Evolutionary conservation across 768 basidiomycete species (phyloP).

Genomic region (Amanita brunnescens): DNA sequence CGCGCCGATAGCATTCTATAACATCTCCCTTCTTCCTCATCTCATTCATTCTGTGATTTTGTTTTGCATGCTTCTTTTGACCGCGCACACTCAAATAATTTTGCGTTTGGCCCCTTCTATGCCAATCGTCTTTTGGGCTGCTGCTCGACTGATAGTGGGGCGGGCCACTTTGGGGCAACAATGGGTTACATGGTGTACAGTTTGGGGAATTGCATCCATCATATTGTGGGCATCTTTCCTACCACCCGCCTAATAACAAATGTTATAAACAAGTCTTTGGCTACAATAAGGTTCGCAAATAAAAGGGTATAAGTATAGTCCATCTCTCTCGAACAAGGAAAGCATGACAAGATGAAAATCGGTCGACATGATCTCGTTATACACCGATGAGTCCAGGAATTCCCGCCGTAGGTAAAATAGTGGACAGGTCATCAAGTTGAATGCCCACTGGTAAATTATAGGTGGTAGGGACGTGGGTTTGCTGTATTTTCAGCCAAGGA

Average conservation of each 20-base stretch:
- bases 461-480: conserved; percentile 41
- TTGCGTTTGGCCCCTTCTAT: conserved; percentile 69
- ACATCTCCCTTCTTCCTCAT: conserved; percentile 48
- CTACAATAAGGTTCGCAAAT: background rate
- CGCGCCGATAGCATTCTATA: conserved; percentile 6
- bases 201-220: conserved; percentile 66
- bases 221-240: conserved; percentile 81
- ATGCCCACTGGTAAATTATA: conserved; percentile 25
- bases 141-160: conserved; percentile 54
- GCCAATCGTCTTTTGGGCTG: conserved; percentile 82
- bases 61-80: conserved; percentile 58
- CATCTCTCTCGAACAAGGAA: background rate
- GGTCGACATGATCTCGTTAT: too few species aligned
- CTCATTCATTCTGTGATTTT: conserved; percentile 64
- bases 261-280: background rate
- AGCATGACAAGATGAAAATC: background rate
- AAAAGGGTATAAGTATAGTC: background rate
- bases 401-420: background rate
- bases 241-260: conserved; percentile 66
- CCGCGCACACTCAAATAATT: conserved; percentile 82
- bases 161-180: conserved; percentile 36
- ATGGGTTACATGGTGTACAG: conserved; percentile 73
- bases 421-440: background rate
- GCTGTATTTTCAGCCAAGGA: conserved; percentile 56
- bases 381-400: background rate